A percentile compares a stretch with the other conserved stretches of the same genome.
phyloP scores from a whole-genome alignment of 2,329 filamentous ascomycete species.

The Aspergillus udagawae region DNA sequence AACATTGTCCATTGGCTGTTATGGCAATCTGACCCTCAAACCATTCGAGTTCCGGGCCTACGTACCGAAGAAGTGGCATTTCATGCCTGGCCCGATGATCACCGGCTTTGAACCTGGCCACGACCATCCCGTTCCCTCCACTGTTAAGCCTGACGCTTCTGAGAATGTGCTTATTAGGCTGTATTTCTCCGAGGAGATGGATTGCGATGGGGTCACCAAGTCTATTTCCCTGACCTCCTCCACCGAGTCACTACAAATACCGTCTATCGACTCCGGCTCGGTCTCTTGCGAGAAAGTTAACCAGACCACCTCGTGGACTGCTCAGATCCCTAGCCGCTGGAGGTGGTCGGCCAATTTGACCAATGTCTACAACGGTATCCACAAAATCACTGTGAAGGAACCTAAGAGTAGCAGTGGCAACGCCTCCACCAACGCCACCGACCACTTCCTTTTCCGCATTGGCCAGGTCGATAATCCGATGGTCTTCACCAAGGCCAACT shows the following conservation, averaged over 20 bases:
- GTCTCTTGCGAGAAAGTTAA: constrained; percentile 44
- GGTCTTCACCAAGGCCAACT: constrained; percentile 56
- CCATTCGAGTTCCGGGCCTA: constrained; percentile 58
- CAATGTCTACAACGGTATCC: constrained; percentile 57
- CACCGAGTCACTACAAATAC: constrained; percentile 42
- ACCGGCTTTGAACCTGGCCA: constrained; percentile 59
- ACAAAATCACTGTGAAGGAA: constrained; percentile 55
- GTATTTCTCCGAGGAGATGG: constrained; percentile 57
- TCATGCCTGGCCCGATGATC: constrained; percentile 52
- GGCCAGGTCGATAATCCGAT: constrained; percentile 56
- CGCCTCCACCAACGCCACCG: constrained; percentile 46
- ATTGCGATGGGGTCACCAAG: constrained; percentile 50
- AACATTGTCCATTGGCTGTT: constrained; percentile 50
- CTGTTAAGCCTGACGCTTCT: constrained; percentile 31
- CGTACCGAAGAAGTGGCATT: constrained; percentile 49
- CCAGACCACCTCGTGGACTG: constrained; percentile 36
- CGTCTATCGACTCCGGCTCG: constrained; percentile 41
- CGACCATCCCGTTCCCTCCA: constrained; percentile 52
- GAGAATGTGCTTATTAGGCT: constrained; percentile 49
- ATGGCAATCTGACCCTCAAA: constrained; percentile 48
- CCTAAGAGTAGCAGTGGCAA: constrained; percentile 41
- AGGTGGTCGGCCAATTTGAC: constrained; percentile 49
- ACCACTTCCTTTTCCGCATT: constrained; percentile 59
- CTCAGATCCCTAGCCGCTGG: constrained; percentile 52
- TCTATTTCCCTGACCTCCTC: constrained; percentile 51